Percentiles rank a stretch among this genome's conserved stretches.
phyloP scores from a whole-genome alignment of 805 yeast species.

The Debaryomyces tyrocola region DNA sequence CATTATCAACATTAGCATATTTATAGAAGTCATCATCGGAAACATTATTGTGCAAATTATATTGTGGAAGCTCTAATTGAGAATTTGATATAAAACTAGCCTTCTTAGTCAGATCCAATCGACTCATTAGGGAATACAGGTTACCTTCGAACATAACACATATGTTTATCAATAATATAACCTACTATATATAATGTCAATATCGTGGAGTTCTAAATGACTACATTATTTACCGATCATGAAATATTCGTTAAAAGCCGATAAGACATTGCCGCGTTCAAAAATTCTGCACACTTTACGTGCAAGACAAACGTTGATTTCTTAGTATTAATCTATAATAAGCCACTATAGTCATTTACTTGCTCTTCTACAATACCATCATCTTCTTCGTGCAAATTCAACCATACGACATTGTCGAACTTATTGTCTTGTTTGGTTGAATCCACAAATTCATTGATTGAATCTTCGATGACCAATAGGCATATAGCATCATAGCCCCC shows the following conservation, averaged over 20 bases:
- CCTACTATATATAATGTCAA: no score
- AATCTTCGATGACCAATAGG: constrained; percentile 54
- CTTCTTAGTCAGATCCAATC: not conserved
- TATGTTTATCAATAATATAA: not conserved
- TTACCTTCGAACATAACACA: not conserved
- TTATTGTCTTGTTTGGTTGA: constrained; percentile 18
- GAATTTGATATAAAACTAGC: not conserved
- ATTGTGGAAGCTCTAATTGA: not conserved
- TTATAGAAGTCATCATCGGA: not conserved
- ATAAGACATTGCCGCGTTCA: no score
- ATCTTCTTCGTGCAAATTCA: constrained; percentile 62
- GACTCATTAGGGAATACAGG: not conserved
- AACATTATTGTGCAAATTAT: not conserved
- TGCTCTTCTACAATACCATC: constrained; percentile 55
- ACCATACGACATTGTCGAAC: constrained; percentile 60
- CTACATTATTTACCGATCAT: no score
- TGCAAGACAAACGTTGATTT: no score
- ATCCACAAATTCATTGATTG: constrained; percentile 29
- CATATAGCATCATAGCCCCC: constrained; percentile 96
- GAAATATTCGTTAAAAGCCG: no score
- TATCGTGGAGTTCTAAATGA: no score
- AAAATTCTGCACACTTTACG: no score
- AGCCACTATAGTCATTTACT: constrained; percentile 29
- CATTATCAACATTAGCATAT: not conserved
- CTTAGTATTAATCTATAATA: constrained; percentile 2